phyloP scores from a whole-genome alignment of 2,329 filamentous ascomycete species.

The Lomentospora prolificans region DNA sequence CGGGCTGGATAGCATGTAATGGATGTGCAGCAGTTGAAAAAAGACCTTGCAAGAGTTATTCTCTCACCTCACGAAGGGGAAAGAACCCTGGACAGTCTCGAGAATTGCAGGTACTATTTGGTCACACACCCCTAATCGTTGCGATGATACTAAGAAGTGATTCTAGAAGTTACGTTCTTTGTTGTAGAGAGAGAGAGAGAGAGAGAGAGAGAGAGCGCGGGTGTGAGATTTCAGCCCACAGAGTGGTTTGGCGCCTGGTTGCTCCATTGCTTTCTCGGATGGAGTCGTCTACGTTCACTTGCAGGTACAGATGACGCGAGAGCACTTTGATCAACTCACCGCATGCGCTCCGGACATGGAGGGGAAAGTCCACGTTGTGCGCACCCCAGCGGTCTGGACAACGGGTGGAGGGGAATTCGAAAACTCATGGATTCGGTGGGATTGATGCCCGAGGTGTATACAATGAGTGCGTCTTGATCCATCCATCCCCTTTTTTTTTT shows the following conservation, averaged over 20 bases:
- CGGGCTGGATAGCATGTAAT: conserved; percentile 5
- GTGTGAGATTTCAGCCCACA: too few relatives aligned
- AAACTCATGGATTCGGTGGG: not conserved
- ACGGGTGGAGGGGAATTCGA: not conserved
- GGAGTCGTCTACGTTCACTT: not conserved
- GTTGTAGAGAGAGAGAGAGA: not conserved
- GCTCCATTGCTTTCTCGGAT: too few relatives aligned
- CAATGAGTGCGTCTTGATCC: not conserved
- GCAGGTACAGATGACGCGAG: not conserved
- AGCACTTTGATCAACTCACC: not conserved
- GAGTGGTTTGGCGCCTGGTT: too few relatives aligned
- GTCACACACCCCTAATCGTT: not conserved
- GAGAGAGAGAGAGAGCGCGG: too few relatives aligned
- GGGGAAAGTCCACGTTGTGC: not conserved
- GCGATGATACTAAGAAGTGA: not conserved
- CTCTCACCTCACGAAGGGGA: conserved; percentile 7
- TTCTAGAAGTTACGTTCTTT: not conserved
- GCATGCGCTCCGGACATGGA: not conserved
- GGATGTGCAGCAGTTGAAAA: conserved; percentile 8
- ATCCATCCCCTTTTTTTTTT: not conserved
- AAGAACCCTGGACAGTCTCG: not conserved
- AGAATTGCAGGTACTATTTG: not conserved
- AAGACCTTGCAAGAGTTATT: conserved; percentile 4
- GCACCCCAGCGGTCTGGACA: not conserved
- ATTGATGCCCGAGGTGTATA: not conserved